phyloP scores from a whole-genome alignment of 1,284 basidiomycete genomes.

The Trichosporon inkin region DNA sequence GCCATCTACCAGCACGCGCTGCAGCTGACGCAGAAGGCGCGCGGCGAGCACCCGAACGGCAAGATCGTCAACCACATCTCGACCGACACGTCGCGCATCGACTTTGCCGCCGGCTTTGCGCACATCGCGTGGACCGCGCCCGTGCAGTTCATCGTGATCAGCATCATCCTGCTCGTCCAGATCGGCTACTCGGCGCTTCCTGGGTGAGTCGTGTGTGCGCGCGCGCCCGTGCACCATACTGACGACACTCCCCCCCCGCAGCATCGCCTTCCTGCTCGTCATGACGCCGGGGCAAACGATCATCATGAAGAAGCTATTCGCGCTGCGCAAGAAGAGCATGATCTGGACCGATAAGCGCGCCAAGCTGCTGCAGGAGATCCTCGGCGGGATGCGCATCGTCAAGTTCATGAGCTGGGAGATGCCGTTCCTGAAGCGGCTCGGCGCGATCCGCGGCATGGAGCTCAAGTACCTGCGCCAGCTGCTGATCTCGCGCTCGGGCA shows the following conservation, averaged over 20 bases:
- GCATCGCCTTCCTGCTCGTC: constrained; percentile 65
- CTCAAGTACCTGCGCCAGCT: constrained; percentile 72
- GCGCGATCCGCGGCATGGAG: constrained; percentile 68
- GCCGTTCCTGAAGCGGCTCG: constrained; percentile 65
- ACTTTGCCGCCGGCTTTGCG: constrained; percentile 81
- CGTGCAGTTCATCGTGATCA: constrained; percentile 51
- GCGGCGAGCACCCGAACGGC: constrained; percentile 78
- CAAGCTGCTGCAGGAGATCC: constrained; percentile 58
- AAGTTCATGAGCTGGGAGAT: constrained; percentile 62
- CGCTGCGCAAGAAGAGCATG: constrained; percentile 71
- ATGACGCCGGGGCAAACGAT: constrained; percentile 62
- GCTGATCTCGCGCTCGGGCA: constrained; percentile 55
- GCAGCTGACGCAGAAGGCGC: constrained; percentile 70
- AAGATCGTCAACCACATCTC: constrained; percentile 83
- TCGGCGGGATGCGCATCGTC: constrained; percentile 82
- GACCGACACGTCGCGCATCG: constrained; percentile 73
- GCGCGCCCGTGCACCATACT: no score
- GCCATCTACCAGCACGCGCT: constrained; percentile 80
- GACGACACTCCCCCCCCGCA: no score
- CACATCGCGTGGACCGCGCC: constrained; percentile 65
- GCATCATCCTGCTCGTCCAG: constrained; percentile 52
- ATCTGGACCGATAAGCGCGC: constrained; percentile 66
- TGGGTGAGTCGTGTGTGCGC: constrained; percentile 28
- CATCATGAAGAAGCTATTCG: constrained; percentile 72
- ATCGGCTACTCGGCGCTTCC: constrained; percentile 55